Conservation (phyloP, 176 grass and related monocot species). For the Musa beccarii region DNA sequence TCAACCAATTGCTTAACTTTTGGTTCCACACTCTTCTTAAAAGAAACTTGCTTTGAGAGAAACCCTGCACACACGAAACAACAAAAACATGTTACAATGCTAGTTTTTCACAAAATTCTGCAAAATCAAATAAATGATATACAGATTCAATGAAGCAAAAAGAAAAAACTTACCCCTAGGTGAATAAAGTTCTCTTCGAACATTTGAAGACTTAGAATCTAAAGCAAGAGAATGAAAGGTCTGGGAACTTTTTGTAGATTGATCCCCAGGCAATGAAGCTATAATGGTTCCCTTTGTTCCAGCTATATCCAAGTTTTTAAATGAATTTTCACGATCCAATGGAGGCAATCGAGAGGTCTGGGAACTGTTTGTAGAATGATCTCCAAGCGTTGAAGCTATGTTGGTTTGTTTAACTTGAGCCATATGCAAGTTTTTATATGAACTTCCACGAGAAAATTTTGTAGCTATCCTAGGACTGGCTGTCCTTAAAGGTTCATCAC, state of each 20-base stretch:
- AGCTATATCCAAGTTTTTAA: conserved; percentile 40
- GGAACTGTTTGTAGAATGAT: conserved; percentile 37
- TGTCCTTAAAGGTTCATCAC: conserved; percentile 24
- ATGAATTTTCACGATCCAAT: conserved; percentile 38
- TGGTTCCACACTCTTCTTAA: conserved; percentile 40
- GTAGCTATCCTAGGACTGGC: conserved; percentile 33
- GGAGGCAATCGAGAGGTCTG: conserved; percentile 49
- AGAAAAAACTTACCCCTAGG: conserved; percentile 47
- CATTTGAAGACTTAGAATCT: conserved; percentile 29
- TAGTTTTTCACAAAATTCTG: background rate
- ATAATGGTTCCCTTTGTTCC: conserved; percentile 26
- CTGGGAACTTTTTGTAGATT: conserved; percentile 30
- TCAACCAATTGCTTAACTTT: conserved; percentile 68
- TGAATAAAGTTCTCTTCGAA: conserved; percentile 48
- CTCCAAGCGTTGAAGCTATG: conserved; percentile 21
- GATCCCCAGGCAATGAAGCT: conserved; percentile 23
- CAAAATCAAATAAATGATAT: background rate
- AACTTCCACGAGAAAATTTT: conserved; percentile 31
- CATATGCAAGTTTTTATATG: conserved; percentile 39
- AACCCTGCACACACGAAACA: conserved; percentile 29
- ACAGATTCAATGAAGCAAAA: background rate
- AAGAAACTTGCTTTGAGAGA: conserved; percentile 77
- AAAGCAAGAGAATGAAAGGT: conserved; percentile 51
- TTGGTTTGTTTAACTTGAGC: conserved; percentile 27
- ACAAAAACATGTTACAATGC: conserved; percentile 4